A percentile compares a stretch with the other conserved stretches of the same genome.
phyloP scores from a whole-genome alignment of 2,329 filamentous ascomycete species.

The Hypoxylon sp. region DNA sequence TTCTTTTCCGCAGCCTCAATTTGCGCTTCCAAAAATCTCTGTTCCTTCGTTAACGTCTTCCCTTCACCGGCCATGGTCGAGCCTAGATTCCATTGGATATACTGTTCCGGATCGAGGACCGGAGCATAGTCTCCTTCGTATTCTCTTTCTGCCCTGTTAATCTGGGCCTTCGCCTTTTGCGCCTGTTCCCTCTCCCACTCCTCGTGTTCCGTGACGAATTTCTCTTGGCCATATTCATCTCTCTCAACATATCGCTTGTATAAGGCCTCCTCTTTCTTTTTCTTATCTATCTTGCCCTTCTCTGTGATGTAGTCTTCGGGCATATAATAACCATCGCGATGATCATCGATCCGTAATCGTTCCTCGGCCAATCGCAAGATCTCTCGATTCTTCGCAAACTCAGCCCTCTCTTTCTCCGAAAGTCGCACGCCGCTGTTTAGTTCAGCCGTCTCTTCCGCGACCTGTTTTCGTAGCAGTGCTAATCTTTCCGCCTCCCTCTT shows the following conservation, averaged over 20 bases:
- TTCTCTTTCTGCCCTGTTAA: slow-evolving; percentile 79
- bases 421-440: slow-evolving; percentile 81
- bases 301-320: slow-evolving; percentile 97
- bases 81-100: slow-evolving; percentile 87
- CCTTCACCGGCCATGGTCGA: slow-evolving; percentile 79
- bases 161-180: slow-evolving; percentile 88
- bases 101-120: slow-evolving; percentile 90
- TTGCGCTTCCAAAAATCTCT: slow-evolving; percentile 82
- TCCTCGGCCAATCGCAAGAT: slow-evolving; percentile 86
- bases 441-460: slow-evolving; percentile 88
- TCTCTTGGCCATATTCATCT: slow-evolving; percentile 89
- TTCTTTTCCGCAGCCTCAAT: slow-evolving; percentile 91
- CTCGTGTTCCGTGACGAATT: slow-evolving; percentile 92
- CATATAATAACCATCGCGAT: slow-evolving; percentile 91
- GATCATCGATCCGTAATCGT: slow-evolving; percentile 87
- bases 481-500: slow-evolving; percentile 91
- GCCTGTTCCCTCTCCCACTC: slow-evolving; percentile 96
- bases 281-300: slow-evolving; percentile 88
- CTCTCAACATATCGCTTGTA: slow-evolving; percentile 92
- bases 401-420: slow-evolving; percentile 83
- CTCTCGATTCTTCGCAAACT: slow-evolving; percentile 91
- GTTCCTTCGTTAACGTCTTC: slow-evolving; percentile 81
- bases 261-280: slow-evolving; percentile 89
- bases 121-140: slow-evolving; percentile 91
- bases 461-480: slow-evolving; percentile 88